These are phyloP conservation scores for Populus hybrid DNA, from an alignment of 441 rosid genomes.

Conservation along the genomic window DNA sequence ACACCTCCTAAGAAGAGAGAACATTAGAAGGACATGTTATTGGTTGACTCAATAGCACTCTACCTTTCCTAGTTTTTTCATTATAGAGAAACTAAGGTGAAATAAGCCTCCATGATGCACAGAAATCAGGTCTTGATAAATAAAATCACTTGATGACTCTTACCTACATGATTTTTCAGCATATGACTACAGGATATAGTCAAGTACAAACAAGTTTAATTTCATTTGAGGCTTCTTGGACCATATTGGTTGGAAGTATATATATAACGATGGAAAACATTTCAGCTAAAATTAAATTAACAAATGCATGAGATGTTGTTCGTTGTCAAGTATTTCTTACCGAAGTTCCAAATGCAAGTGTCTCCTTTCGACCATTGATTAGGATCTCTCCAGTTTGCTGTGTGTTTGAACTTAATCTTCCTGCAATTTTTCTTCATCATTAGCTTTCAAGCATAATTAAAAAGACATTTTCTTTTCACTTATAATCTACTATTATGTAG, in stretches of 20 bases:
- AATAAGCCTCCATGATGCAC: not conserved
- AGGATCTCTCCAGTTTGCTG: slow-evolving; percentile 41
- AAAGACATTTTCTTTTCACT: not conserved
- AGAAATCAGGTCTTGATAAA: not conserved
- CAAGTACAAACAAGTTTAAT: not conserved
- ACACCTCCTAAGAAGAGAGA: not conserved
- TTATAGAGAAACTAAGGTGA: not conserved
- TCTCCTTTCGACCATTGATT: slow-evolving; percentile 43
- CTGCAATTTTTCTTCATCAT: slow-evolving; percentile 21
- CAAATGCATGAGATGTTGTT: not conserved
- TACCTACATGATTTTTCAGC: too few species aligned
- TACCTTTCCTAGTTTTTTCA: not conserved
- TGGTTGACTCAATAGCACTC: not conserved
- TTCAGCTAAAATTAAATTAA: not conserved
- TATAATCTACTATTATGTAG: not conserved
- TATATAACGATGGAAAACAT: not conserved
- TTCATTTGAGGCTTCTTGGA: not conserved
- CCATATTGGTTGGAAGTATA: not conserved
- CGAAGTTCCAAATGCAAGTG: slow-evolving; percentile 50
- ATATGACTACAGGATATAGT: not conserved
- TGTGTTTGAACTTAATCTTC: slow-evolving; percentile 36
- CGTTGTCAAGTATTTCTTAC: slow-evolving; percentile 19
- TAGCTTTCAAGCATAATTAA: not conserved
- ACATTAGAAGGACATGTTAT: not conserved
- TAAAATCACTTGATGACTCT: not conserved